Evolutionary conservation across 1,139 yeast species (phyloP).

Genomic region (Yamadazyma oceani): DNA sequence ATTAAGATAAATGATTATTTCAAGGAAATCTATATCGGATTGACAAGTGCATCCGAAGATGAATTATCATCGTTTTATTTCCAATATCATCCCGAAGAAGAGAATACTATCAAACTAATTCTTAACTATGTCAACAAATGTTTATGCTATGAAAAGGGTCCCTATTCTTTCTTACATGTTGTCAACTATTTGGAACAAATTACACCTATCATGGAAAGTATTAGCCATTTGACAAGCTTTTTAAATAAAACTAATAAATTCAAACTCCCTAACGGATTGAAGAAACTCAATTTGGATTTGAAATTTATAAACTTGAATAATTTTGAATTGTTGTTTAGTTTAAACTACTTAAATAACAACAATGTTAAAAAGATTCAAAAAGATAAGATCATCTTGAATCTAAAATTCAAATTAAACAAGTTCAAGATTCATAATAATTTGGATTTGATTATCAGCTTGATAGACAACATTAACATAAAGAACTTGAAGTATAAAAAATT

Average conservation of each 20-base stretch:
- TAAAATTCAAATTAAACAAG: constrained; percentile 35
- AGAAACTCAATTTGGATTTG: constrained; percentile 33
- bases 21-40: constrained; percentile 24
- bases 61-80: constrained; percentile 13
- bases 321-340: constrained; percentile 33
- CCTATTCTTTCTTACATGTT: constrained; percentile 28
- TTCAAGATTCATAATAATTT: constrained; percentile 23
- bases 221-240: constrained; percentile 18
- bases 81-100: constrained; percentile 13
- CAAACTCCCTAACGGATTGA: constrained; percentile 34
- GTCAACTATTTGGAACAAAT: constrained; percentile 33
- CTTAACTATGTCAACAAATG: constrained; percentile 29
- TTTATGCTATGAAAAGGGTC: constrained; percentile 14
- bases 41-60: constrained; percentile 21
- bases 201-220: constrained; percentile 30
- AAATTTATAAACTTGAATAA: constrained; percentile 32
- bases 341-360: constrained; percentile 28
- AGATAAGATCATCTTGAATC: constrained; percentile 34
- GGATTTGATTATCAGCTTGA: constrained; percentile 30
- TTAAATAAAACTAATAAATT: constrained; percentile 10
- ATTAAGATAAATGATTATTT: constrained; percentile 31
- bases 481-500: constrained; percentile 41
- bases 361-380: constrained; percentile 35
- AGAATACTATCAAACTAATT: constrained; percentile 19
- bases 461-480: constrained; percentile 39